These are phyloP conservation scores for Leucaena leucocephala DNA, from an alignment of 306 rosid species.

Conservation along the genomic window DNA sequence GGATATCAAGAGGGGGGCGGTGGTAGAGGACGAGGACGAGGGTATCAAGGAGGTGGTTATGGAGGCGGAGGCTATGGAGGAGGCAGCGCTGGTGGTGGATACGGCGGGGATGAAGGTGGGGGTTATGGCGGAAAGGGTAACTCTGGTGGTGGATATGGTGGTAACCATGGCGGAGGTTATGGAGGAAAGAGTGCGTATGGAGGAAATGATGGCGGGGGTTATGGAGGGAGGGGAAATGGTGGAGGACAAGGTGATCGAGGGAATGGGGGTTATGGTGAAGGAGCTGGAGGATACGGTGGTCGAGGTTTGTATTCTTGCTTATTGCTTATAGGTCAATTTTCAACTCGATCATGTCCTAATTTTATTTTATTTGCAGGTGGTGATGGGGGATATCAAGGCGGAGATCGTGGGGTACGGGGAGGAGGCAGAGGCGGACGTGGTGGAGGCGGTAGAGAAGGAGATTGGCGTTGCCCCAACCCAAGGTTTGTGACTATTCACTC, in stretches of 20 bases:
- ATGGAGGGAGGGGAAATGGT: slow-evolving; percentile 42
- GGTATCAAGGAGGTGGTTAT: slow-evolving; percentile 32
- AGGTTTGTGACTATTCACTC: slow-evolving; percentile 45
- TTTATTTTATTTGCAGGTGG: slow-evolving; percentile 43
- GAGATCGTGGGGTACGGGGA: slow-evolving; percentile 79
- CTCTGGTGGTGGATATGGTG: slow-evolving; percentile 41
- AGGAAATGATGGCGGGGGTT: slow-evolving; percentile 57
- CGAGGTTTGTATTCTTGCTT: slow-evolving; percentile 59
- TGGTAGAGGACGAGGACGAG: slow-evolving; percentile 33
- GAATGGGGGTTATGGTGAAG: slow-evolving; percentile 54
- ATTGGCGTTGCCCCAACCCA: slow-evolving; percentile 94
- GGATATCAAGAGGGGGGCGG: slow-evolving; percentile 48
- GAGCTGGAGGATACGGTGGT: slow-evolving; percentile 54
- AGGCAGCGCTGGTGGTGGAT: slow-evolving; percentile 38
- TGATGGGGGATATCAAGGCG: slow-evolving; percentile 80
- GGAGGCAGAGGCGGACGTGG: slow-evolving; percentile 50
- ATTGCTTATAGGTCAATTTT: neutral
- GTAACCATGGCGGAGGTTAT: slow-evolving; percentile 47
- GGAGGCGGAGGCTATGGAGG: slow-evolving; percentile 50
- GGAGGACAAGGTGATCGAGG: slow-evolving; percentile 68
- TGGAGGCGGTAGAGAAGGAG: slow-evolving; percentile 96
- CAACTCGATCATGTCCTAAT: neutral
- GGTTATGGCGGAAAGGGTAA: slow-evolving; percentile 49
- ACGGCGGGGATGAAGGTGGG: slow-evolving; percentile 49
- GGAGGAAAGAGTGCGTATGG: slow-evolving; percentile 49